Percentiles rank a stretch among this genome's conserved stretches.
Evolutionary conservation across 225 moss, liverwort and hornwort species (phyloP).

Genomic region (Pleurozium schreberi): DNA sequence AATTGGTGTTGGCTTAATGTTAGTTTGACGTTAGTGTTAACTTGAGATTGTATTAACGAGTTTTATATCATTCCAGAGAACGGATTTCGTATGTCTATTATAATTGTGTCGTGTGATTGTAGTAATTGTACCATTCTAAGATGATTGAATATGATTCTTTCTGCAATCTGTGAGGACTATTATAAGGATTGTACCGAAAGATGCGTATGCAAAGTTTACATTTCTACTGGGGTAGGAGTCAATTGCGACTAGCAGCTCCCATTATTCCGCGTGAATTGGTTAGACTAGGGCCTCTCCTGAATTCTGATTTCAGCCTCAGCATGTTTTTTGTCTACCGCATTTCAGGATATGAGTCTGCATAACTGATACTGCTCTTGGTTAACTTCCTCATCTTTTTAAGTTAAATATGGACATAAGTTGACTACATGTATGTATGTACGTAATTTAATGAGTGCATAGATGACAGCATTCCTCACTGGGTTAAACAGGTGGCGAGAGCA

Average conservation of each 20-base stretch:
- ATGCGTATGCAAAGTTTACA: neutral
- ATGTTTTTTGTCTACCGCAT: neutral
- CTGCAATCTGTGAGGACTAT: neutral
- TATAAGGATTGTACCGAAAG: neutral
- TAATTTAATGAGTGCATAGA: neutral
- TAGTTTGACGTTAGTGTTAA: neutral
- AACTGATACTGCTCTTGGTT: neutral
- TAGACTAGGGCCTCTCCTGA: neutral
- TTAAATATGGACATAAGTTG: neutral
- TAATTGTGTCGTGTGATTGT: neutral
- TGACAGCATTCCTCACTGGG: neutral
- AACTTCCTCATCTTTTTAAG: neutral
- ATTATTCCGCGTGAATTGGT: neutral
- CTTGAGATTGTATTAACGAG: neutral
- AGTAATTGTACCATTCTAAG: neutral
- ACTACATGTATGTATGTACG: neutral
- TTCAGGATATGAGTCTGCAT: neutral
- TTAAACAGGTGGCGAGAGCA: slow-evolving; percentile 51
- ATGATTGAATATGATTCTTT: neutral
- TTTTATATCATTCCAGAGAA: neutral
- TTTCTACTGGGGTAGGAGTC: neutral
- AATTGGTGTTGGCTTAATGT: neutral
- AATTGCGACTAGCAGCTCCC: neutral
- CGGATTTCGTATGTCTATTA: neutral
- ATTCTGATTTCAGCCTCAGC: neutral